Conservation (phyloP, 768 basidiomycete species). For the Mycena filopes region DNA sequence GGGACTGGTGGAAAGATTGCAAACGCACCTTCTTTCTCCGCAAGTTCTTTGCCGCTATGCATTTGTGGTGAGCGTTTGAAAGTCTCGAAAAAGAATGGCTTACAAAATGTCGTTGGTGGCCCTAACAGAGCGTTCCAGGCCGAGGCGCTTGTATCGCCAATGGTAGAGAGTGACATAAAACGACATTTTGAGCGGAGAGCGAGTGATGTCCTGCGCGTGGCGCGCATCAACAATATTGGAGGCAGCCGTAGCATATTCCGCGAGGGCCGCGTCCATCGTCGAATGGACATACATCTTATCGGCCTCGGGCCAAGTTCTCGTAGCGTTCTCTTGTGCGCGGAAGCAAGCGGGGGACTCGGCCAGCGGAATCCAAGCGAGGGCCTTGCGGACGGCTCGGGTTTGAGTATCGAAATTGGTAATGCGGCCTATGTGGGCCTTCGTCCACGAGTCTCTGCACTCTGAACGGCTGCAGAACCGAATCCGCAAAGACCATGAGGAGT, state of each 20-base stretch:
- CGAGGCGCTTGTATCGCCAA: constrained; percentile 42
- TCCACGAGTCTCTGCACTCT: constrained; percentile 16
- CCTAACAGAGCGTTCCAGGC: neutral
- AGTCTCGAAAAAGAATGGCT: neutral
- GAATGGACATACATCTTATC: constrained; percentile 14
- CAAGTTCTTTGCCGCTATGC: constrained; percentile 31
- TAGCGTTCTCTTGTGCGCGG: neutral
- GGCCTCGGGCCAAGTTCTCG: constrained; percentile 20
- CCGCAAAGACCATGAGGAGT: constrained; percentile 59
- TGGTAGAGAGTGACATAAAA: constrained; percentile 36
- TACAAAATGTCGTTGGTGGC: constrained; percentile 35
- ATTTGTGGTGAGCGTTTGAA: neutral
- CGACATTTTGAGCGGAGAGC: constrained; percentile 30
- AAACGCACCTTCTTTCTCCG: constrained; percentile 24
- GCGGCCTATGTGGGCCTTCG: neutral
- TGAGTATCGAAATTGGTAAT: constrained; percentile 15
- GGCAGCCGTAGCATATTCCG: constrained; percentile 5
- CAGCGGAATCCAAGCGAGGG: constrained; percentile 31
- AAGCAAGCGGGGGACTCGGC: constrained; percentile 31
- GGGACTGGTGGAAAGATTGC: neutral
- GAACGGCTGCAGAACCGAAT: constrained; percentile 54
- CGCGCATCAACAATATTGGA: constrained; percentile 22
- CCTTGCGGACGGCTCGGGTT: neutral
- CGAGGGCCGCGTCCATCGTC: constrained; percentile 19
- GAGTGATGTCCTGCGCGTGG: constrained; percentile 16